Percentiles rank a stretch among this genome's conserved stretches.
These are phyloP conservation scores for Rhodotorula paludigena DNA, from an alignment of 768 basidiomycete genomes.

Conservation along the genomic window DNA sequence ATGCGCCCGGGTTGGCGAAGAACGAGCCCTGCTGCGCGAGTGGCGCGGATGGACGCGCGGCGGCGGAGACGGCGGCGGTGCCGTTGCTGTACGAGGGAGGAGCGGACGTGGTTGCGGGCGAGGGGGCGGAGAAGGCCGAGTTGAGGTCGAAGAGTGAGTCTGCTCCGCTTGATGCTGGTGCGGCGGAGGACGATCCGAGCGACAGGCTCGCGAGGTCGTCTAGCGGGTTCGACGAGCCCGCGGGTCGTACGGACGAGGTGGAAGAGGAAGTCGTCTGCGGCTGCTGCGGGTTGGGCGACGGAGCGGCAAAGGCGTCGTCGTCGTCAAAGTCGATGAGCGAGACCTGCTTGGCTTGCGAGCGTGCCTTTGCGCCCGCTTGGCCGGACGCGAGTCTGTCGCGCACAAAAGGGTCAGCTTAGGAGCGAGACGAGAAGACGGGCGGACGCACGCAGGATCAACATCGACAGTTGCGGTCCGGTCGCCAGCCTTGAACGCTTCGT, in stretches of 20 bases:
- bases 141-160: constrained; percentile 34
- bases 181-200: constrained; percentile 5
- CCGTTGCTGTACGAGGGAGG: background rate
- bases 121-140: constrained; percentile 20
- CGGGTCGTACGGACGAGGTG: background rate
- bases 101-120: background rate
- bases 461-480: constrained; percentile 59
- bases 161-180: background rate
- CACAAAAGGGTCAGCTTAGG: too few relatives aligned
- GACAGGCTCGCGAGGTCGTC: constrained; percentile 57
- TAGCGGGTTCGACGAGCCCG: constrained; percentile 14
- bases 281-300: background rate
- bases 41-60: too few relatives aligned
- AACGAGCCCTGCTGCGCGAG: background rate
- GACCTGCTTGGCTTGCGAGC: constrained; percentile 29
- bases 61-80: background rate
- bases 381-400: background rate
- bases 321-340: constrained; percentile 41
- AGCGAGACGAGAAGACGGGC: background rate
- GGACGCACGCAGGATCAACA: constrained; percentile 49
- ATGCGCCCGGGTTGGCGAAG: constrained; percentile 26
- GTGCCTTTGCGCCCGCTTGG: constrained; percentile 27
- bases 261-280: too few relatives aligned
- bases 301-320: constrained; percentile 25
- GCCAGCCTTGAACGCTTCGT: constrained; percentile 87